phyloP scores from a whole-genome alignment of 2,329 filamentous ascomycete species.

The Neofusicoccum cordaticola region DNA sequence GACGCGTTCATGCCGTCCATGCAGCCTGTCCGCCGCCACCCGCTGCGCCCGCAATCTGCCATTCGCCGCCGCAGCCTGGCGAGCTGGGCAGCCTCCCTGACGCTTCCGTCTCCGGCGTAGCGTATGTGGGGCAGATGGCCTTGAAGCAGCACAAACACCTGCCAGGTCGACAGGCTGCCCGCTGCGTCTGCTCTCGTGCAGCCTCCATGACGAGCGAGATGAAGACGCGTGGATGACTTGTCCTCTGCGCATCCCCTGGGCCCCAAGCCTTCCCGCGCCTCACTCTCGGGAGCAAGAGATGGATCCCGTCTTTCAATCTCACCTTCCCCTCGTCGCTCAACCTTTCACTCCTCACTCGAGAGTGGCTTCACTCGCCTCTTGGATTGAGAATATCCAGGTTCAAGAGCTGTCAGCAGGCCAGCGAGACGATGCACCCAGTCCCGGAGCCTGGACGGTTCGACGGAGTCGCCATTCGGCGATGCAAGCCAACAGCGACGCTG shows the following conservation, averaged over 20 bases:
- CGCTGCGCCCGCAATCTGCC: not conserved
- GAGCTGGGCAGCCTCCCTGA: conserved; percentile 9
- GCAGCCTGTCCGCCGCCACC: not conserved
- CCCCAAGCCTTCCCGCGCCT: not conserved
- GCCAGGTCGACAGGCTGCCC: not conserved
- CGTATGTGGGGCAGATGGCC: conserved; percentile 16
- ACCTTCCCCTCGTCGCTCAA: too few species aligned
- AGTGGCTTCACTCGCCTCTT: too few species aligned
- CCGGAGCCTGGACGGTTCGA: not conserved
- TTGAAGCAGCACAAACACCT: conserved; percentile 8
- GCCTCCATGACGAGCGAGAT: not conserved
- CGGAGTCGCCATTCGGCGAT: not conserved
- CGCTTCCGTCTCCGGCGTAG: conserved; percentile 5
- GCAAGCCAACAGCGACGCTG: not conserved
- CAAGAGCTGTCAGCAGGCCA: not conserved
- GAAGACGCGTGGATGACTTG: conserved; percentile 5
- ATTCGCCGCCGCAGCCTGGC: not conserved
- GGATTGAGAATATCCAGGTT: not conserved
- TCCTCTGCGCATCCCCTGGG: not conserved
- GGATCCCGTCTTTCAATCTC: too few species aligned
- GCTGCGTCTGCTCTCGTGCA: not conserved
- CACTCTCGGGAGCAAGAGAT: not conserved
- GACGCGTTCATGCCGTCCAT: not conserved
- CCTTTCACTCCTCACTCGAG: too few species aligned
- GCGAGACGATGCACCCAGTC: not conserved